These are phyloP conservation scores for Aspergillus sp. DNA, from an alignment of 2,329 filamentous ascomycete genomes.

Conservation along the genomic window DNA sequence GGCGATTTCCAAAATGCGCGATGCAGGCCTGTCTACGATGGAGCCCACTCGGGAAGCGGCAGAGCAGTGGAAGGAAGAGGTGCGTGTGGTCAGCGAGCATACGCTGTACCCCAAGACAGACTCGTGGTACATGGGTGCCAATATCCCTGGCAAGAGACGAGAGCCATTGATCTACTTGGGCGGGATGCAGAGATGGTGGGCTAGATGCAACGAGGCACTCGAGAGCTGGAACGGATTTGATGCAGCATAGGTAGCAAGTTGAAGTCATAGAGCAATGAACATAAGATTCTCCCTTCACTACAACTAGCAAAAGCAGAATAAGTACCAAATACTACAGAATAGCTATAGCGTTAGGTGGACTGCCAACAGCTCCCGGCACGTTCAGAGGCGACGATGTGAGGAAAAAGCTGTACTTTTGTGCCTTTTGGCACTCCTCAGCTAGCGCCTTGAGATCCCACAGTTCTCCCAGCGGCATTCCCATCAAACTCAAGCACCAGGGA, in stretches of 20 bases:
- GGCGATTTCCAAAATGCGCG: conserved; percentile 15
- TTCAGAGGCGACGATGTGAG: conserved; percentile 45
- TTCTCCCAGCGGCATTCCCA: conserved; percentile 47
- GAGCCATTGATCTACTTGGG: conserved; percentile 50
- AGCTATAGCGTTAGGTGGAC: conserved; percentile 29
- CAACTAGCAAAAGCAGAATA: not conserved
- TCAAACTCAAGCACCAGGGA: conserved; percentile 40
- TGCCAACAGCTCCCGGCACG: conserved; percentile 36
- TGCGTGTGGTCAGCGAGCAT: conserved; percentile 7
- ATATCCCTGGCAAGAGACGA: conserved; percentile 53
- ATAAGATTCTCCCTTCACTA: not conserved
- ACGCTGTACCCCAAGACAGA: conserved; percentile 18
- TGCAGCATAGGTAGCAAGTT: not conserved
- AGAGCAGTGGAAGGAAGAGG: conserved; percentile 16
- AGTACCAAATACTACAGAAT: conserved; percentile 12
- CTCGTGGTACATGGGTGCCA: conserved; percentile 56
- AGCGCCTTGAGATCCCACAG: conserved; percentile 45
- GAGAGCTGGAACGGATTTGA: not conserved
- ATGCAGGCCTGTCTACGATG: conserved; percentile 5
- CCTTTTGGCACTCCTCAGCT: conserved; percentile 34
- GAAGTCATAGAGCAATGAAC: not conserved
- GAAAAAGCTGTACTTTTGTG: conserved; percentile 43
- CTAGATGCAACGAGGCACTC: not conserved
- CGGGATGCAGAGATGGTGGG: conserved; percentile 1
- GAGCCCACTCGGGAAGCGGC: conserved; percentile 12